These are phyloP conservation scores for Salvia rosmarinus DNA, from an alignment of 257 asterid genomes.

Conservation along the genomic window DNA sequence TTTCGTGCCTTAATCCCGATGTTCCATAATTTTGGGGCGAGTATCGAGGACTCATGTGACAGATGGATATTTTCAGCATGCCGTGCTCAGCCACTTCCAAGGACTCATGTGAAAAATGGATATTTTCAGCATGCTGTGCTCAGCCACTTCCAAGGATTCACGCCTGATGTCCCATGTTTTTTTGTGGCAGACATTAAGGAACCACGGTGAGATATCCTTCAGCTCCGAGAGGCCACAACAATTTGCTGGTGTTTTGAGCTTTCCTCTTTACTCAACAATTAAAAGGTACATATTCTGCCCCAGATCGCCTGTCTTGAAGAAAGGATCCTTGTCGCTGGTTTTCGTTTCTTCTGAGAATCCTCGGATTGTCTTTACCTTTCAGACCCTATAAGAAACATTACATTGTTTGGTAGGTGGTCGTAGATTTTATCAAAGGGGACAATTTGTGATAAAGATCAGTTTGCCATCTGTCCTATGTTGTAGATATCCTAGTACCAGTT, in stretches of 20 bases:
- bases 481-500: constrained; percentile 20
- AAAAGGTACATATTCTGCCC: neutral
- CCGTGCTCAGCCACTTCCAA: neutral
- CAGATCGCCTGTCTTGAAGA: neutral
- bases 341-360: neutral
- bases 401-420: neutral
- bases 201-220: neutral
- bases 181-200: neutral
- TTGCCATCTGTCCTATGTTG: neutral
- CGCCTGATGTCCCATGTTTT: neutral
- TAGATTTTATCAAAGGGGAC: constrained; percentile 14
- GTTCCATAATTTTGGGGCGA: neutral
- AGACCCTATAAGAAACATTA: neutral
- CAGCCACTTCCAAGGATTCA: neutral
- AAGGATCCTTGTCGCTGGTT: neutral
- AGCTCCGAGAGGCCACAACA: no score
- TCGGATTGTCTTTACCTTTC: neutral
- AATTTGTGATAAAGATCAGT: neutral
- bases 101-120: no score
- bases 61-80: neutral
- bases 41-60: no score
- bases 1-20: neutral
- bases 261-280: neutral
- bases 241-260: neutral
- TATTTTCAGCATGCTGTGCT: neutral